Evolutionary conservation across 2,329 filamentous ascomycete genomes (phyloP).

Genomic region (Pyricularia sp.): DNA sequence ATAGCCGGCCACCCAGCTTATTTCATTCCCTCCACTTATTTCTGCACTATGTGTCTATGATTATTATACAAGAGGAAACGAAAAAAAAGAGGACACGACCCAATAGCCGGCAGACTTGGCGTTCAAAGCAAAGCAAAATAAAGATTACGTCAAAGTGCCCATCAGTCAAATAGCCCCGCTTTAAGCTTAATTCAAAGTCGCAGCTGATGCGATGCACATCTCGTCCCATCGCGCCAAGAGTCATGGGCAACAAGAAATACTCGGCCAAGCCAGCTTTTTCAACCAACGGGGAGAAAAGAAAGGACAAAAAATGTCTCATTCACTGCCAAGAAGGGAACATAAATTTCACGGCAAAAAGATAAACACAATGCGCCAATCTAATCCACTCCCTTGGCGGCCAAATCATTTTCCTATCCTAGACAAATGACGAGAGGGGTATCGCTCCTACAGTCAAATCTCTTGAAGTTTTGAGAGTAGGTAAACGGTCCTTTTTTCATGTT

Average conservation of each 20-base stretch:
- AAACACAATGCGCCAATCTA: neutral
- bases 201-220: neutral
- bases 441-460: neutral
- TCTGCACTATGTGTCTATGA: neutral
- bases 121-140: neutral
- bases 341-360: neutral
- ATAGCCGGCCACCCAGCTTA: neutral
- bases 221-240: neutral
- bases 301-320: neutral
- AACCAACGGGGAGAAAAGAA: neutral
- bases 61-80: too few species aligned
- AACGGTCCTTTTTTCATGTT: neutral
- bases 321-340: neutral
- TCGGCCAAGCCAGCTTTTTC: neutral
- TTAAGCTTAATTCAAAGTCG: conserved; percentile 5
- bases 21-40: neutral
- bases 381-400: neutral
- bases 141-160: neutral
- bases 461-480: neutral
- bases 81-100: neutral
- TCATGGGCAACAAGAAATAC: neutral
- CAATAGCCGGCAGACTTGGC: neutral
- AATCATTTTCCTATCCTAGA: neutral
- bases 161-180: neutral
- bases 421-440: neutral